Base-by-base conservation (phyloP, 2,329 filamentous ascomycete species). In the Chaetoscypha palmicola region DNA sequence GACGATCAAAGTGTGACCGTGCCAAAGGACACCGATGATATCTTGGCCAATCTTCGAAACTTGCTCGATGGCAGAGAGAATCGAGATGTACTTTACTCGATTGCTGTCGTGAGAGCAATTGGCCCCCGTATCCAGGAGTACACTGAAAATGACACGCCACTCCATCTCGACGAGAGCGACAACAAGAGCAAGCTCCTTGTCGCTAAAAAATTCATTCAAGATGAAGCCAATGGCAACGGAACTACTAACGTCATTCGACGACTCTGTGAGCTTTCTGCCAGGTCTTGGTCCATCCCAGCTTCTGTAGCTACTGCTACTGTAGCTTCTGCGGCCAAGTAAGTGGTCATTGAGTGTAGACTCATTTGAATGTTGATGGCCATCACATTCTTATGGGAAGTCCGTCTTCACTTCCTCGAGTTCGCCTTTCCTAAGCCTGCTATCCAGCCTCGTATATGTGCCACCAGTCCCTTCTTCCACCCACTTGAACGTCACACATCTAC, bases 31-130 rank as follows among this genome's bases (percentile, higher is more conserved):
- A 76, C 87, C 26, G 82, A 89, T 41, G 74, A 79, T 20, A 75
- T 78, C 1, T 68, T 95, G 22, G 65, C 64, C 3, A 73, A 73
- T 40, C 77, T 88, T 63, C 80, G 87, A 23, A 74, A 74, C 44
- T 71, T 91, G 17, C 72, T 95, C 10, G 84, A 88, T 54, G 83
- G 83, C 37, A 77, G 83, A 19, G 90, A 96, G 66, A 92, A 91
- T 58, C 80, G 90, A 41, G 89, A 96, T 61, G 83, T 95, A 14
- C 77, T 96, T 45, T 95, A 95, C 65, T 92, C 86, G 0, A 83
- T 95, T 52, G 86, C 86, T 7, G 78, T 94, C 43, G 80, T 85
- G 12, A 80, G 88, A 20, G 79, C 90, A 50, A 72, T 89, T 38
- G 81, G 84, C 35, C 79, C 80, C 23, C 76, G 79, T 35, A 79